Evolutionary conservation across 2,329 filamentous ascomycete genomes (phyloP), one percentile per base, ranked within the genome.

Genomic region (Penicillium sp.): DNA sequence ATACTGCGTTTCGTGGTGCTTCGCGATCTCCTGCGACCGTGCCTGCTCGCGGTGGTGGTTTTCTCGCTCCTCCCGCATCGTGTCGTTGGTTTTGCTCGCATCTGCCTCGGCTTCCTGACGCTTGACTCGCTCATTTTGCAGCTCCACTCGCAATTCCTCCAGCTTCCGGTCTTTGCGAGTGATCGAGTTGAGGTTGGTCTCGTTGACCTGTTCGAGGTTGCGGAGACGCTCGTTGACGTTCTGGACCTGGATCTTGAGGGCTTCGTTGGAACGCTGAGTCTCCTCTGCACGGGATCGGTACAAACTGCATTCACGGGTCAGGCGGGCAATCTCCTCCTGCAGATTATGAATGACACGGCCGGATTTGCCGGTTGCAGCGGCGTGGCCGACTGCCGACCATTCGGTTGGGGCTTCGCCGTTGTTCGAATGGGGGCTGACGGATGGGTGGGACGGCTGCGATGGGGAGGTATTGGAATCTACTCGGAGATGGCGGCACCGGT

Each of bases 341-440:
- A 75, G 56, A 40, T 70, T 69, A 44, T 75, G 71, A 37, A 75
- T 75, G 14, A 75, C 72, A 23, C 72, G 67, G 18, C 72, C 71
- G 2, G 72, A 74, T 53, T 75, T 75, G 26, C 72, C 72, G 6
- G 68, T 70, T 16, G 69, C 66, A 23, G 72, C n/a, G n/a, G n/a
- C 72, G 44, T 73, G 70, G 9, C 72, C 72, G 18, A 75, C 70
- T 2, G 72, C 72, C 2, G 71, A 74, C 72, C 72, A 75, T 58
- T 71, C 67, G n/a, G 59, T 45, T 16, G 58, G 40, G 13, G 53
- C 36, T 32, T 66, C 63, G 39, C 50, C 53, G 47, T 61, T 59
- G 10, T 53, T 52, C 21, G 51, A 41, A 20, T 63, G 39, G 7
- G 39, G 40, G 13, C 33, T 62, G 15, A 58, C 41, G 30, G 59